Conservation (phyloP, 805 yeast species). For the Suhomyces xylopsoci region DNA sequence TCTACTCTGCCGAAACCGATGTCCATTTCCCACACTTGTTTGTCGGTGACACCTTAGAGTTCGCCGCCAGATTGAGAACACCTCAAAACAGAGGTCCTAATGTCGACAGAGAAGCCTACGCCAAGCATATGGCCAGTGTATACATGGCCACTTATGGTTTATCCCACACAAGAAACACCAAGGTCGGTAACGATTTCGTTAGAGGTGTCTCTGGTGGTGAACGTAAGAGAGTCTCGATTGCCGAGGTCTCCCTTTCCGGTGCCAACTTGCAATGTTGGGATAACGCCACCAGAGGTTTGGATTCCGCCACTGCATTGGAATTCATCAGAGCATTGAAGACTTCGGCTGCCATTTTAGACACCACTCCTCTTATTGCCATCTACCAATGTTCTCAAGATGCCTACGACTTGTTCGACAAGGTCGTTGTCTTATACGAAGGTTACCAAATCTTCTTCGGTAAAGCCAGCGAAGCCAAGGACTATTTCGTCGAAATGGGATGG, state of each 20-base stretch:
- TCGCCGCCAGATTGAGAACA: slow-evolving; percentile 52
- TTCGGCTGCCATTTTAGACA: slow-evolving; percentile 48
- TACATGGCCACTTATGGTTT: slow-evolving; percentile 44
- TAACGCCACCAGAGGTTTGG: slow-evolving; percentile 84
- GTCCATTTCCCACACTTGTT: slow-evolving; percentile 54
- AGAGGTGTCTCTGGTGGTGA: slow-evolving; percentile 86
- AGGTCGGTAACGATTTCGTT: slow-evolving; percentile 59
- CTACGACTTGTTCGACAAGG: slow-evolving; percentile 62
- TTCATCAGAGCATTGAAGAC: slow-evolving; percentile 65
- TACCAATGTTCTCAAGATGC: slow-evolving; percentile 56
- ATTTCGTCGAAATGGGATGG: slow-evolving; percentile 53
- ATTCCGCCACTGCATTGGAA: slow-evolving; percentile 79
- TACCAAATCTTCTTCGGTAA: slow-evolving; percentile 54
- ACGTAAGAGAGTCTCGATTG: slow-evolving; percentile 78
- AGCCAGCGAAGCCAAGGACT: slow-evolving; percentile 44
- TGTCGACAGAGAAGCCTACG: slow-evolving; percentile 25
- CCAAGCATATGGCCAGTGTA: slow-evolving; percentile 17
- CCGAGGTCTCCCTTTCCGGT: slow-evolving; percentile 67
- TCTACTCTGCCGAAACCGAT: slow-evolving; percentile 53
- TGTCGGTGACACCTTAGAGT: slow-evolving; percentile 54
- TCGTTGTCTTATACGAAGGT: slow-evolving; percentile 56
- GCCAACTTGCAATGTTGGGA: slow-evolving; percentile 71
- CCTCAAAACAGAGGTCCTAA: slow-evolving; percentile 34
- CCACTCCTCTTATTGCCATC: slow-evolving; percentile 61
- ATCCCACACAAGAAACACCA: slow-evolving; percentile 55